These are phyloP conservation scores for Punica granatum DNA, from an alignment of 345 rosid species.

Conservation along the genomic window DNA sequence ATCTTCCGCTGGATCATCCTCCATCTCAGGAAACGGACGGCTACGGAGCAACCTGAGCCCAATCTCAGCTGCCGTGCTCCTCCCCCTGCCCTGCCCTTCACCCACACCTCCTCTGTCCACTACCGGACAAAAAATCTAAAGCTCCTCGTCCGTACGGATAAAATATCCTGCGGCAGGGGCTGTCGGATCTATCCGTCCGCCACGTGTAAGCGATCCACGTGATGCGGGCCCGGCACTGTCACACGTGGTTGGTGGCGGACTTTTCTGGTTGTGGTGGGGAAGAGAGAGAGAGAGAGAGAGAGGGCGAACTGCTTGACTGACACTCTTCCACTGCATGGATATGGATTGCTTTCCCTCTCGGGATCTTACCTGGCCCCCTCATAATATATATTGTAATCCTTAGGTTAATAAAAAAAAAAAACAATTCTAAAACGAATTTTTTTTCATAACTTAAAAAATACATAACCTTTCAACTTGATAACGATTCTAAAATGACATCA, in stretches of 20 bases:
- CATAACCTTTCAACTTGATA: too few relatives aligned
- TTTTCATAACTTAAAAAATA: too few relatives aligned
- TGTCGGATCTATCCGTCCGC: background rate
- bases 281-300: too few relatives aligned
- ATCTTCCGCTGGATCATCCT: too few relatives aligned
- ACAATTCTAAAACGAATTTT: too few relatives aligned
- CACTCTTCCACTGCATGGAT: background rate
- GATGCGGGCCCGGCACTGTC: background rate
- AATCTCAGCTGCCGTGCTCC: background rate
- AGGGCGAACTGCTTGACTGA: background rate
- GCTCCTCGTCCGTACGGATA: conserved; percentile 1
- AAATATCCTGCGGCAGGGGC: background rate
- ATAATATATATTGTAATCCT: too few relatives aligned
- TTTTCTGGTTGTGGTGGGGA: background rate
- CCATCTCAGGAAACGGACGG: background rate
- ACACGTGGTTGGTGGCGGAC: conserved; percentile 1
- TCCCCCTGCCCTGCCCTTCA: background rate
- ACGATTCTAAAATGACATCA: too few relatives aligned
- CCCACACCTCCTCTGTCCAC: background rate
- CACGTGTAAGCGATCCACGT: background rate
- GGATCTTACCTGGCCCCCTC: too few relatives aligned
- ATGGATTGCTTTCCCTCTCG: background rate
- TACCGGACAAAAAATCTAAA: background rate
- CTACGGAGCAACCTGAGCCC: background rate
- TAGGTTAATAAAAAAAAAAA: too few relatives aligned